phyloP scores from a whole-genome alignment of 2,329 filamentous ascomycete species.

The Fusarium agapanthi region DNA sequence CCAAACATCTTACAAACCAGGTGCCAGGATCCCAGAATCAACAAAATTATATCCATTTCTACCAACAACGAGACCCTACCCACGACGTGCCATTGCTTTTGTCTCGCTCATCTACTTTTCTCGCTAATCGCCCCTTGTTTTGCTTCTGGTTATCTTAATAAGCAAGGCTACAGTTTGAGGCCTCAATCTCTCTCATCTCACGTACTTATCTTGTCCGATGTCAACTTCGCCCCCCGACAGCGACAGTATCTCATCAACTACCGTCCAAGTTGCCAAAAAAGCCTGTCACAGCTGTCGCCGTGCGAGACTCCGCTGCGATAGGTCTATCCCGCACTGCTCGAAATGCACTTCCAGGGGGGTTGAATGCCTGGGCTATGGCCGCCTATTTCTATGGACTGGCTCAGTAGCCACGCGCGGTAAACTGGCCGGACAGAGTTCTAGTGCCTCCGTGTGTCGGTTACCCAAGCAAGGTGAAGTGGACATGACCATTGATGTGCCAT shows the following conservation, averaged over 20 bases:
- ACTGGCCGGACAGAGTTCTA: conserved; percentile 50
- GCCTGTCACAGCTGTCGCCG: conserved; percentile 63
- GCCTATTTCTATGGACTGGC: conserved; percentile 61
- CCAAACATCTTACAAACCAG: conserved; percentile 34
- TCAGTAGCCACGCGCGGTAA: conserved; percentile 55
- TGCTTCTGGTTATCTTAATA: conserved; percentile 21
- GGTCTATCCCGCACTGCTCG: conserved; percentile 58
- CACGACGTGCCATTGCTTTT: not conserved
- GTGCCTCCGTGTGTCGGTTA: conserved; percentile 32
- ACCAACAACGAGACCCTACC: not conserved
- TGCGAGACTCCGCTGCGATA: conserved; percentile 61
- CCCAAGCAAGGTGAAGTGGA: conserved; percentile 22
- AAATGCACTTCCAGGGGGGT: conserved; percentile 58
- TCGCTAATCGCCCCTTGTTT: not conserved
- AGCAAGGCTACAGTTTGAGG: conserved; percentile 13
- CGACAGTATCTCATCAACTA: conserved; percentile 19
- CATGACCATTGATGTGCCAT: not conserved
- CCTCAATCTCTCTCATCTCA: conserved; percentile 4
- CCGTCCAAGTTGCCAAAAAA: conserved; percentile 37
- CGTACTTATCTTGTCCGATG: conserved; percentile 20
- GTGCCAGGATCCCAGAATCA: conserved; percentile 22
- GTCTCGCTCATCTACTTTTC: not conserved
- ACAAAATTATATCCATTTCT: conserved; percentile 21
- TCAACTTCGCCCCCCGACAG: conserved; percentile 30
- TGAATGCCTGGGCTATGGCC: conserved; percentile 63